phyloP scores from a whole-genome alignment of 495 filamentous ascomycete genomes.

The Eremomyces bilateralis region DNA sequence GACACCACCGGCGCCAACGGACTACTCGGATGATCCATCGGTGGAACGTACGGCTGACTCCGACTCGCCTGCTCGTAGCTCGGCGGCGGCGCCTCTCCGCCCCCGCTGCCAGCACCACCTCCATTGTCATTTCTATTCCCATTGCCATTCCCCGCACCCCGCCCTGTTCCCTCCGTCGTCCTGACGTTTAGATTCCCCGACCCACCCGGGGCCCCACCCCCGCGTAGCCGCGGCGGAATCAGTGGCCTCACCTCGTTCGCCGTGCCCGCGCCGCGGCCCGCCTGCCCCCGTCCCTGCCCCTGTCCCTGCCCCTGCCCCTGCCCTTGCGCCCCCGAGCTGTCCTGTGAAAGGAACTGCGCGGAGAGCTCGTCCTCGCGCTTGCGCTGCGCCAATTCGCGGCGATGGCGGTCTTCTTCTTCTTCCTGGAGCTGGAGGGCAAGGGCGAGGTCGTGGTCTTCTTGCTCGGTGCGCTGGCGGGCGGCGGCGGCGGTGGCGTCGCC shows the following conservation, averaged over 20 bases:
- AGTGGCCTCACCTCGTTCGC: constrained; percentile 11
- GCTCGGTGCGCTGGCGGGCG: constrained; percentile 23
- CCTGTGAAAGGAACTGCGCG: constrained; percentile 29
- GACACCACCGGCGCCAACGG: too few relatives aligned
- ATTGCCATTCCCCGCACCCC: too few relatives aligned
- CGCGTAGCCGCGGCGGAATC: constrained; percentile 20
- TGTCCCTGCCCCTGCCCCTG: constrained; percentile 2
- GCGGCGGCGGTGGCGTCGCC: constrained; percentile 5
- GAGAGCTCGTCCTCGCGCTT: constrained; percentile 23
- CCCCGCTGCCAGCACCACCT: constrained; percentile 2
- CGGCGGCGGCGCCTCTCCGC: constrained; percentile 45
- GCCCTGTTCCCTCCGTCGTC: too few relatives aligned
- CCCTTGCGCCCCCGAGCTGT: constrained; percentile 6
- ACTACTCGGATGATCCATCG: constrained; percentile 34
- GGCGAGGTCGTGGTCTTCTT: constrained; percentile 61
- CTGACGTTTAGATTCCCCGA: constrained; percentile 9
- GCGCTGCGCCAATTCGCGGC: constrained; percentile 20
- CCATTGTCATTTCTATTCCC: constrained; percentile 8
- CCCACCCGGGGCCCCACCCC: too few relatives aligned
- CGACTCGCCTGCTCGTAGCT: constrained; percentile 63
- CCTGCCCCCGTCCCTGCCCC: constrained; percentile 5
- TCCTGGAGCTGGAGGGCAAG: constrained; percentile 65
- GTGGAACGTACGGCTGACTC: constrained; percentile 39
- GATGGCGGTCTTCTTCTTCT: constrained; percentile 52
- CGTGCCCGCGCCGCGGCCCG: constrained; percentile 4